These are phyloP conservation scores for Ascochyta koolunga DNA, from an alignment of 2,329 filamentous ascomycete genomes.

Conservation along the genomic window DNA sequence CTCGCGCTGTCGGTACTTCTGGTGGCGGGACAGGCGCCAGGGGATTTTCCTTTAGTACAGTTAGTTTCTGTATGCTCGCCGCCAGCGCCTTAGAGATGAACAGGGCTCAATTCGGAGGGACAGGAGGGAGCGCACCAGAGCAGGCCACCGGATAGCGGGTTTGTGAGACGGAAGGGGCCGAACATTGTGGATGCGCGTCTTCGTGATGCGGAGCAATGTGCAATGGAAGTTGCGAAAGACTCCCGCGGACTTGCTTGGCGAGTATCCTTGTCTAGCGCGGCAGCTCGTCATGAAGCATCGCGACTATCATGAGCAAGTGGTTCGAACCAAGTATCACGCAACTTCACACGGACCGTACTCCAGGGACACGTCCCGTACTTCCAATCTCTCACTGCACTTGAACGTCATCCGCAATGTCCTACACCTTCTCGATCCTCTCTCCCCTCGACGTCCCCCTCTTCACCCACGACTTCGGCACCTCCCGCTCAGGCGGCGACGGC, in stretches of 20 bases:
- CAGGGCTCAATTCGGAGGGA: neutral
- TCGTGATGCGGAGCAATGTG: constrained; percentile 19
- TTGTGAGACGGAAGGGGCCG: constrained; percentile 49
- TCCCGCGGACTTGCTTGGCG: constrained; percentile 42
- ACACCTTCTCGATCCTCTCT: constrained; percentile 97
- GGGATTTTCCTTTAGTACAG: constrained; percentile 81
- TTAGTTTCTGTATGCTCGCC: constrained; percentile 1
- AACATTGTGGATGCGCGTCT: constrained; percentile 43
- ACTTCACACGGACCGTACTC: neutral
- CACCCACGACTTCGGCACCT: constrained; percentile 95
- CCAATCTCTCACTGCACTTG: neutral
- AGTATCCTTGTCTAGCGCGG: constrained; percentile 31
- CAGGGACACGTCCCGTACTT: neutral
- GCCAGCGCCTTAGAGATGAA: neutral
- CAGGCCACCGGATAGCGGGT: constrained; percentile 47
- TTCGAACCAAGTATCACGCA: neutral
- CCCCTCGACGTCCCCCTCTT: constrained; percentile 96
- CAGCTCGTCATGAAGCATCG: constrained; percentile 19
- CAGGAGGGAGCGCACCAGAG: constrained; percentile 39
- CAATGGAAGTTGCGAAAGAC: constrained; percentile 30
- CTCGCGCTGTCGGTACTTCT: constrained; percentile 41
- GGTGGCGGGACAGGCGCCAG: constrained; percentile 87
- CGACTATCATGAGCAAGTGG: neutral
- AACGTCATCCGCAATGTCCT: constrained; percentile 72
- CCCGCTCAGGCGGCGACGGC: constrained; percentile 93